Base-by-base conservation (phyloP, 2,329 filamentous ascomycete species). In the Fusarium brachygibbosum region DNA sequence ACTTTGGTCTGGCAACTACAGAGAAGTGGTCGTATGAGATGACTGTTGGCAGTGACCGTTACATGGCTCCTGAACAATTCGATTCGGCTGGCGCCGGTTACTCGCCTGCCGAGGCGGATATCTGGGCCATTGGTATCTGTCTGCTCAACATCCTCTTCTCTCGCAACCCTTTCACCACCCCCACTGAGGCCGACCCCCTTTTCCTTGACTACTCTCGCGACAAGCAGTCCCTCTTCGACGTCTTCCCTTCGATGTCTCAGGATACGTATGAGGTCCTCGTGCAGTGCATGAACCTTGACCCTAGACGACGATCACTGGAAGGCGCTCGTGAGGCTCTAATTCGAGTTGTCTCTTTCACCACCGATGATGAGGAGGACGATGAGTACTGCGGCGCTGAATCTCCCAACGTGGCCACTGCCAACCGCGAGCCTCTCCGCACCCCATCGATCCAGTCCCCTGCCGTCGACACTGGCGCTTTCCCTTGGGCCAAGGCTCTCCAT, bases 11-110 rank as follows among this genome's bases (percentile, higher is more conserved):
- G 68, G 94, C 94, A 52, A 98, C 95, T 13, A 92, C 90, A 9
- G 93, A 97, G 66, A 86, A 90, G 73, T 97, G 93, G 94, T 97
- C 93, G 25, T 92, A 92, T 75, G 96, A 99, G 84, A 91, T 91
- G 68, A 96, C 93, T 66, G 96, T 99, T 46, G 96, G 96, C 71
- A 98, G 96, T 78, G 96, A 99, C 78, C 93, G 96, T 58, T 99
- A 99, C 83, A 99, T 99, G 96, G 94, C 96, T 58, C 96, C 96
- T 7, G 96, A 99, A 82, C 96, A 99, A 81, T 98, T 96, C 76
- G 95, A 98, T 79, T 94, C 94, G 54, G 89, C 90, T 72, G 91
- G 90, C 67, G 89, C 88, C 68, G 96, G 96, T 63, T 99, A 99
- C 82, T 95, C 93, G 58, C 94, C 96, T 46, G 93, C 93, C 45